Evolutionary conservation across 257 asterid species (phyloP), one percentile per base, ranked within the genome.

Genomic region (Scutellaria barbata): DNA sequence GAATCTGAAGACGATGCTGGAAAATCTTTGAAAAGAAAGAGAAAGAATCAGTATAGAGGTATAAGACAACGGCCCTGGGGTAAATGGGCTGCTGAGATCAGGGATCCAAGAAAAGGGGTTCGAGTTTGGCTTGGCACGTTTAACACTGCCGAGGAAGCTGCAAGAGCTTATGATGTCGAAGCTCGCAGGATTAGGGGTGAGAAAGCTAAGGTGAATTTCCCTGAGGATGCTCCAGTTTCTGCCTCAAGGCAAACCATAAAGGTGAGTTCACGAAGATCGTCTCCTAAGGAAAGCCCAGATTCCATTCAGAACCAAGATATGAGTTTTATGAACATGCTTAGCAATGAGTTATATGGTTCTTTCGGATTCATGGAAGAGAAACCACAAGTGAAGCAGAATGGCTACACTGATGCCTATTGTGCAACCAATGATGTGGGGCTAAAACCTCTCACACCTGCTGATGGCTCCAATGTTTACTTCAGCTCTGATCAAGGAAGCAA

Each of bases 51-150:
- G 73, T 94, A 83, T 74, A 79, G 98, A 74, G 98, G 98, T 50
- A 94, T 94, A 68, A 80, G 98, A 43, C 97, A 91, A 45, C 91
- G 98, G 14, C 97, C 98, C 4, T 94, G 96, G 98, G 98, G 98
- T 35, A 93, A 90, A 81, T 93, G 98, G 98, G 98, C 98, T 5
- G 96, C 98, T 68, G 98, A 93, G 84, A 93, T 93, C 37, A 96
- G 98, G 54, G 98, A 90, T 61, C 98, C 98, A 0, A 80, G 84
- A 63, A 93, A 94, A 79, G 97, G 98, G 22, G 96, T 89, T 59
- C 87, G 98, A 10, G 97, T 91, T 50, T 94, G 98, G 98, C 96
- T 94, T 20, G 98, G 98, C 46, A 94, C 98, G 16, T 93, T 81
- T 62, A 90, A 90, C 74, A 86, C 98, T 39, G 98, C 96, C n/a